Evolutionary conservation across 495 filamentous ascomycete species (phyloP).

Genomic region (Staphylotrichum longicolle): DNA sequence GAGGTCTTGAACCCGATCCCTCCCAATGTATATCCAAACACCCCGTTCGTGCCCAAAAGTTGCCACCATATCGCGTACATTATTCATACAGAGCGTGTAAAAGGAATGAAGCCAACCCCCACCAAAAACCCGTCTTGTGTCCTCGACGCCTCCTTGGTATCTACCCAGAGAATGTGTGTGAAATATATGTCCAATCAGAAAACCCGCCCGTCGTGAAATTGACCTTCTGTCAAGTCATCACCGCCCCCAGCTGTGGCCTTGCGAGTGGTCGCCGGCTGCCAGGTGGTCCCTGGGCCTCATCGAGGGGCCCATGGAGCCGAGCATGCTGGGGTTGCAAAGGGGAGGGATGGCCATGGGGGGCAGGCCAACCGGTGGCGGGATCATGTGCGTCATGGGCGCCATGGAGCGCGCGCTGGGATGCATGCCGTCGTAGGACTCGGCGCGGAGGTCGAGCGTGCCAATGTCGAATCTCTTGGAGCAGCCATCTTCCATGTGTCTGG

Average conservation of each 20-base stretch:
- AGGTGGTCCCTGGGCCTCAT: conserved; percentile 33
- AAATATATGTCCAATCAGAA: conserved; percentile 18
- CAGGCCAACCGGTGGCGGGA: conserved; percentile 31
- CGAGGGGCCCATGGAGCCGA: conserved; percentile 38
- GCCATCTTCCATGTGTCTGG: conserved; percentile 76
- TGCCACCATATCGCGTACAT: conserved; percentile 8
- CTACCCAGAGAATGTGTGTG: conserved; percentile 15
- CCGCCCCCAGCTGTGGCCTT: conserved; percentile 31
- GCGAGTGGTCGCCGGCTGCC: conserved; percentile 20
- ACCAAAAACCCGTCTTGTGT: background rate
- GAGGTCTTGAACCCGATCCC: conserved; percentile 2
- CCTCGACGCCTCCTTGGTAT: conserved; percentile 21
- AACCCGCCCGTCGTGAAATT: background rate
- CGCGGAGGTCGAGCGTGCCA: conserved; percentile 45
- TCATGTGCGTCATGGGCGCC: conserved; percentile 28
- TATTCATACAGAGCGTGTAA: conserved; percentile 12
- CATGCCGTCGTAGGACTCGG: conserved; percentile 40
- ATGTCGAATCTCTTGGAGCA: conserved; percentile 71
- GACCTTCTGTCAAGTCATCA: conserved; percentile 18
- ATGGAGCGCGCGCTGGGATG: conserved; percentile 24
- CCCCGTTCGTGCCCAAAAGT: background rate
- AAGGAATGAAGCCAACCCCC: background rate
- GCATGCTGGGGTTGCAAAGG: conserved; percentile 34
- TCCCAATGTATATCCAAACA: conserved; percentile 11
- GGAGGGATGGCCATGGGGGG: conserved; percentile 47